Conservation (phyloP, 164 flowering plant genomes). For the Stephania japonica region DNA sequence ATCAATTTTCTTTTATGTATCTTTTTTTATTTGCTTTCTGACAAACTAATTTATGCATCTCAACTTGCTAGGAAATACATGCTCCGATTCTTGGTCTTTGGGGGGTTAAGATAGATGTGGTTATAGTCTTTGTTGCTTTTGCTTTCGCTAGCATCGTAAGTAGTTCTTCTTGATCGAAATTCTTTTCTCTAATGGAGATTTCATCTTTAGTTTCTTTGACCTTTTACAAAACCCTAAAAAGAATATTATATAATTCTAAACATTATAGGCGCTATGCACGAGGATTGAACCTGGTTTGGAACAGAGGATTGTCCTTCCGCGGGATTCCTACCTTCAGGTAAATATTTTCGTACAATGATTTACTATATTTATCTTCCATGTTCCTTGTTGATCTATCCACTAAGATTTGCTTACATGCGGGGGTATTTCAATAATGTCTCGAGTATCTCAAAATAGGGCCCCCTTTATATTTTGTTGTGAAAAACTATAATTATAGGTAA, state of each 20-base stretch:
- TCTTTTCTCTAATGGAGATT: background rate
- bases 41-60: background rate
- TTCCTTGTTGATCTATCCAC: background rate
- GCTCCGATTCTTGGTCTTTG: slow-evolving; percentile 74
- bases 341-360: background rate
- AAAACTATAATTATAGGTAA: slow-evolving; percentile 90
- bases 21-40: background rate
- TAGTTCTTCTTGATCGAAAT: background rate
- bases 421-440: slow-evolving; percentile 84
- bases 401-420: slow-evolving; percentile 33
- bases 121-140: slow-evolving; percentile 62
- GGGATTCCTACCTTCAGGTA: slow-evolving; percentile 98
- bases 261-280: slow-evolving; percentile 67
- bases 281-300: slow-evolving; percentile 94
- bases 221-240: background rate
- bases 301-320: slow-evolving; percentile 91
- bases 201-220: background rate
- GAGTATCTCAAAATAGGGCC: slow-evolving; percentile 88
- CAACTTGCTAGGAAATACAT: slow-evolving; percentile 69
- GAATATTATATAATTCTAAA: slow-evolving; percentile 7
- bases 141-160: slow-evolving; percentile 93
- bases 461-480: slow-evolving; percentile 92
- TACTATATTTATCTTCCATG: background rate
- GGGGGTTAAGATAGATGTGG: slow-evolving; percentile 75
- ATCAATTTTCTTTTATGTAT: too few species aligned